phyloP scores from a whole-genome alignment of 2,329 filamentous ascomycete species.

The Fusarium falciforme region DNA sequence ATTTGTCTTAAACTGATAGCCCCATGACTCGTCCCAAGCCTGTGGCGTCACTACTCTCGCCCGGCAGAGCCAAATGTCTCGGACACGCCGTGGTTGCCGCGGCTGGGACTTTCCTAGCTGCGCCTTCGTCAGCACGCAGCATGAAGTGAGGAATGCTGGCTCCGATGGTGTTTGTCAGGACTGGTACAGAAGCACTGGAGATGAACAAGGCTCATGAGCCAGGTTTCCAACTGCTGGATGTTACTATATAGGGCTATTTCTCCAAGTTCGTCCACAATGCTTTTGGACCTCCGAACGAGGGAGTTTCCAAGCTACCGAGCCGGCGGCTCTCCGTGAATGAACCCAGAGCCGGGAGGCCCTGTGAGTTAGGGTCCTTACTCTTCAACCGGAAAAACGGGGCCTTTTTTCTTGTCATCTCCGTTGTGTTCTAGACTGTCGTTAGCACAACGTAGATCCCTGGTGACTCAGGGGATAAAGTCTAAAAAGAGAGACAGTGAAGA shows the following conservation, averaged over 20 bases:
- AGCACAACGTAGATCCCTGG: background rate
- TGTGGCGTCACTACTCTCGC: background rate
- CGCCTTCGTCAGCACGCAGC: background rate
- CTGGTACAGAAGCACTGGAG: accelerated
- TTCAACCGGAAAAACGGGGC: background rate
- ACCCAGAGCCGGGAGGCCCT: background rate
- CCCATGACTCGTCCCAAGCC: background rate
- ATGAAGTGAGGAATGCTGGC: background rate
- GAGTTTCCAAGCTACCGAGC: background rate
- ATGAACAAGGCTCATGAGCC: background rate
- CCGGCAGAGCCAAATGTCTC: background rate
- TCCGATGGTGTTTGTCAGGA: background rate
- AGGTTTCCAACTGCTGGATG: background rate
- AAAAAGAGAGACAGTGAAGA: constrained; percentile 24
- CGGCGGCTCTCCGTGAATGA: background rate
- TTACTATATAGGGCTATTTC: background rate
- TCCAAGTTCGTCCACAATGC: background rate
- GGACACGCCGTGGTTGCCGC: background rate
- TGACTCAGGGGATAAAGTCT: background rate
- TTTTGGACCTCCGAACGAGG: background rate
- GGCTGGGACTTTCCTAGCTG: background rate
- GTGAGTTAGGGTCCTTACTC: background rate
- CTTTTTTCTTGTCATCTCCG: background rate
- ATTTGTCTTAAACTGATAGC: background rate
- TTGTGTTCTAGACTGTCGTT: background rate